Evolutionary conservation across 2,329 filamentous ascomycete species (phyloP).

Genomic region (Alternaria sp.): DNA sequence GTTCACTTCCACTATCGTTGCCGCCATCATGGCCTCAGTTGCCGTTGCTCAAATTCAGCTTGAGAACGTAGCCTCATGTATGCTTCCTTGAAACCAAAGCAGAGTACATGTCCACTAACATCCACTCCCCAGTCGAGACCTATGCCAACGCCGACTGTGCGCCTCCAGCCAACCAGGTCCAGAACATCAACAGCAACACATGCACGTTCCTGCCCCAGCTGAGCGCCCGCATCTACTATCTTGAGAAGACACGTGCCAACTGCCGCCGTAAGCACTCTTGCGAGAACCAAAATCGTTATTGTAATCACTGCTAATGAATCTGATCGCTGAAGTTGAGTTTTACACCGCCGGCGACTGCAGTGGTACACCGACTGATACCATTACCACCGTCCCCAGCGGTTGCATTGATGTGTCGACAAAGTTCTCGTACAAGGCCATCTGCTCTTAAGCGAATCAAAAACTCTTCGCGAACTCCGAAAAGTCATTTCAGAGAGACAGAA

Average conservation of each 20-base stretch:
- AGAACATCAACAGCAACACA: slow-evolving; percentile 15
- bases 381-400: slow-evolving; percentile 9
- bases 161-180: slow-evolving; percentile 1
- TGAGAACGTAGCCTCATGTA: slow-evolving; percentile 15
- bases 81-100: neutral
- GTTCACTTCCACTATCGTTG: slow-evolving; percentile 11
- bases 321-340: slow-evolving; percentile 6
- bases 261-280: slow-evolving; percentile 6
- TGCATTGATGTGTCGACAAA: slow-evolving; percentile 10
- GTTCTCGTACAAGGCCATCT: slow-evolving; percentile 12
- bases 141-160: slow-evolving; percentile 5
- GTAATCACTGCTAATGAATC: neutral
- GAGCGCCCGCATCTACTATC: slow-evolving; percentile 10
- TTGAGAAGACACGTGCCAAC: slow-evolving; percentile 14
- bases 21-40: slow-evolving; percentile 12
- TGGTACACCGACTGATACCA: neutral
- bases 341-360: slow-evolving; percentile 3
- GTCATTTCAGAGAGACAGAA: neutral
- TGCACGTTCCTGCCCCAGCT: slow-evolving; percentile 8
- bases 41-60: slow-evolving; percentile 9
- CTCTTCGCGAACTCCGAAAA: neutral
- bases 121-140: slow-evolving; percentile 5
- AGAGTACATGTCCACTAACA: neutral
- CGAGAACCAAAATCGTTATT: neutral
- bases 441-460: neutral